phyloP scores from a whole-genome alignment of 345 rosid genomes.

The Toxicodendron radicans region DNA sequence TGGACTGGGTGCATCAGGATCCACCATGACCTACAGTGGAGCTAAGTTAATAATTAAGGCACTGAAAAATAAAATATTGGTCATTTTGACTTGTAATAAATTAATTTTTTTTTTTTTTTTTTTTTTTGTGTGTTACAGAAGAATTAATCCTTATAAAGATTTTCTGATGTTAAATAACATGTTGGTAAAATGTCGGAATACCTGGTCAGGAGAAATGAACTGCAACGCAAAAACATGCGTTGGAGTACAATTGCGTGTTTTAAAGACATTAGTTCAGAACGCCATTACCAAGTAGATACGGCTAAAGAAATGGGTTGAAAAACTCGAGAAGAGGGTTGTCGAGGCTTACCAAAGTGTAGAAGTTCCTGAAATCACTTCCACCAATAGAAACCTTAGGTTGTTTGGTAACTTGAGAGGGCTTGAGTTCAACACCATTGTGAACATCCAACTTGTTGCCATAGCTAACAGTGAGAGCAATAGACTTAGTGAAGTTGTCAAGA shows the following conservation, averaged over 20 bases:
- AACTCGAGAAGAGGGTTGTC: neutral
- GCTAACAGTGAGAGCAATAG: slow-evolving; percentile 40
- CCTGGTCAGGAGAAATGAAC: too few relatives aligned
- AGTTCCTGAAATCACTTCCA: slow-evolving; percentile 62
- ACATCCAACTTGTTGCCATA: slow-evolving; percentile 35
- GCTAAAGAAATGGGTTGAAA: neutral
- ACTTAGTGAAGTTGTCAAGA: slow-evolving; percentile 52
- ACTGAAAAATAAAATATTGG: neutral
- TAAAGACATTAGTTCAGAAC: neutral
- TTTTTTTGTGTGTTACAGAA: too few relatives aligned
- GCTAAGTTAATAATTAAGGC: neutral
- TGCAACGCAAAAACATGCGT: too few relatives aligned
- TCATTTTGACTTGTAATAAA: too few relatives aligned
- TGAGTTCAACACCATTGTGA: slow-evolving; percentile 58
- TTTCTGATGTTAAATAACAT: too few relatives aligned
- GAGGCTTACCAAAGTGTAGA: slow-evolving; percentile 56
- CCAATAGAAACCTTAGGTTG: slow-evolving; percentile 65
- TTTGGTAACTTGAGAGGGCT: slow-evolving; percentile 51
- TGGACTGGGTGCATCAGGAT: slow-evolving; percentile 79
- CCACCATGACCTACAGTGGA: slow-evolving; percentile 57
- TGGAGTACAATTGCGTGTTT: neutral
- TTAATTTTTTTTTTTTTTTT: too few relatives aligned
- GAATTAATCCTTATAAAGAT: too few relatives aligned
- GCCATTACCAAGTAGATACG: neutral
- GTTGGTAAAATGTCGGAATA: too few relatives aligned